Evolutionary conservation across 2,329 filamentous ascomycete genomes (phyloP).

Genomic region (Talaromyces sp.): DNA sequence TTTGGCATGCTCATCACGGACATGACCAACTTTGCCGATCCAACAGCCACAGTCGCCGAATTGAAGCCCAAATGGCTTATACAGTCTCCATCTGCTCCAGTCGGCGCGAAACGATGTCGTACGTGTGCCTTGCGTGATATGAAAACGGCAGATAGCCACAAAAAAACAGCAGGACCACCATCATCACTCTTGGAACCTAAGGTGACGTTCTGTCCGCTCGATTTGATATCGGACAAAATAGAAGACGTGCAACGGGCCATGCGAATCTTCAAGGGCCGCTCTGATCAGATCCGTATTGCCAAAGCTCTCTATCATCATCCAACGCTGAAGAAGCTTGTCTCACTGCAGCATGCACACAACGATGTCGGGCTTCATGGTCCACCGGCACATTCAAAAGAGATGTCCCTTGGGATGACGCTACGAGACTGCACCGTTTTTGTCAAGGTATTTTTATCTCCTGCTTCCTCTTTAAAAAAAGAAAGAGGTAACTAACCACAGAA

Average conservation of each 20-base stretch:
- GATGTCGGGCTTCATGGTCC: slow-evolving; percentile 32
- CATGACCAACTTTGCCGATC: slow-evolving; percentile 51
- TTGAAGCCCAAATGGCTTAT: slow-evolving; percentile 83
- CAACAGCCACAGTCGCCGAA: slow-evolving; percentile 50
- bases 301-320: slow-evolving; percentile 28
- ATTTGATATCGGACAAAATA: slow-evolving; percentile 48
- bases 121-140: slow-evolving; percentile 61
- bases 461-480: neutral
- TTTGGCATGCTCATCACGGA: slow-evolving; percentile 68
- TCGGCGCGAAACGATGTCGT: slow-evolving; percentile 59
- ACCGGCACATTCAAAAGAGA: slow-evolving; percentile 36
- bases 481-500: neutral
- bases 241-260: slow-evolving; percentile 41
- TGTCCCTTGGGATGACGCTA: slow-evolving; percentile 70
- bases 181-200: neutral
- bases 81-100: slow-evolving; percentile 67
- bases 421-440: slow-evolving; percentile 73
- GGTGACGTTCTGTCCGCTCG: slow-evolving; percentile 57
- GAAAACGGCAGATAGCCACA: slow-evolving; percentile 31
- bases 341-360: slow-evolving; percentile 27
- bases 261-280: slow-evolving; percentile 27
- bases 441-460: slow-evolving; percentile 47
- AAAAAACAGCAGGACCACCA: neutral
- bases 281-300: slow-evolving; percentile 32
- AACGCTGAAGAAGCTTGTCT: slow-evolving; percentile 28